Evolutionary conservation across 257 asterid genomes (phyloP).

Genomic region (Forsythia suspensa): DNA sequence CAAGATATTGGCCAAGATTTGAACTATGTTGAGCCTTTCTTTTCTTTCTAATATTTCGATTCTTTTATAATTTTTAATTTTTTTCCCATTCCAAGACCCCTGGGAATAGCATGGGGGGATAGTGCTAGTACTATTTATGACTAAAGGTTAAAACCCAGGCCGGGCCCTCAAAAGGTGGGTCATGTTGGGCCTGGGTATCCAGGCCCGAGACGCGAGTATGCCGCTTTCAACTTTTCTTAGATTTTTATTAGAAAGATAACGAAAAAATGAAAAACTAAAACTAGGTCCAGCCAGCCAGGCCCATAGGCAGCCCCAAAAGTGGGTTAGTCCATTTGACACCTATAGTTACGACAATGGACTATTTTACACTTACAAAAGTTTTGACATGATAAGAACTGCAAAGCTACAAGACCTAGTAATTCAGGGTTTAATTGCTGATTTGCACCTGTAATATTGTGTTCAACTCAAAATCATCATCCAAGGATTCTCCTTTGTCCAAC

Average conservation of each 20-base stretch:
- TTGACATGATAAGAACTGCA: background rate
- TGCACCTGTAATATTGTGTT: conserved; percentile 85
- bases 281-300: background rate
- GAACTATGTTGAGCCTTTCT: background rate
- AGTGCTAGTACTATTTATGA: too few species aligned
- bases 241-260: background rate
- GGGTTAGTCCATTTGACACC: background rate
- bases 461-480: conserved; percentile 96
- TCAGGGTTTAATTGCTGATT: conserved; percentile 21
- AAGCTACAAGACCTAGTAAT: conserved; percentile 4
- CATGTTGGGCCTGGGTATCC: background rate
- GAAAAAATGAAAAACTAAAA: background rate
- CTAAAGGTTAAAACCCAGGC: background rate
- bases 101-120: too few species aligned
- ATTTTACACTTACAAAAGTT: conserved; percentile 2
- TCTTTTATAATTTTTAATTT: background rate
- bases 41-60: background rate
- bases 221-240: background rate
- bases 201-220: too few species aligned
- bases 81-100: background rate
- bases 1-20: background rate
- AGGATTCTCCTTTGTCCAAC: conserved; percentile 83
- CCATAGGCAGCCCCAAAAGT: background rate
- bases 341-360: conserved; percentile 16
- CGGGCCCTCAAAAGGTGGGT: background rate